Conservation (phyloP, 1,284 basidiomycete genomes). For the Ganoderma sinense region DNA sequence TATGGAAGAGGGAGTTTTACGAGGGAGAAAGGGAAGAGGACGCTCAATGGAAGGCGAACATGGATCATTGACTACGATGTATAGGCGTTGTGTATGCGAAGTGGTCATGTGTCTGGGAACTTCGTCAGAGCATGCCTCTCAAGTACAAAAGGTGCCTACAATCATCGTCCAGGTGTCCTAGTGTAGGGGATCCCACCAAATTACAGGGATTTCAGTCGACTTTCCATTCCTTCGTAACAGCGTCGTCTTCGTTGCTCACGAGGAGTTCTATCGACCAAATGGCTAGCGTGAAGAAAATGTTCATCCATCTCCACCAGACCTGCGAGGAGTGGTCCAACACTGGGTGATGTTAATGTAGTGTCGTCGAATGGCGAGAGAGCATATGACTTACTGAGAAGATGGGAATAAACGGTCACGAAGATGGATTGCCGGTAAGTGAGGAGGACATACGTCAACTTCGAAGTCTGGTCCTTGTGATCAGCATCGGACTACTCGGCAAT, state of each 20-base stretch:
- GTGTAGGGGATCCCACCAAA: neutral
- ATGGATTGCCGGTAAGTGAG: slow-evolving; percentile 83
- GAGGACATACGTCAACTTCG: slow-evolving; percentile 74
- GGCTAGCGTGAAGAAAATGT: slow-evolving; percentile 82
- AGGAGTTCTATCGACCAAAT: slow-evolving; percentile 84
- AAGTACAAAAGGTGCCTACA: neutral
- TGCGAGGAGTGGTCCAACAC: slow-evolving; percentile 86
- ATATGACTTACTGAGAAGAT: slow-evolving; percentile 69
- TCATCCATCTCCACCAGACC: slow-evolving; percentile 90
- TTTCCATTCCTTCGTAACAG: slow-evolving; percentile 77
- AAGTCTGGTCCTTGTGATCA: slow-evolving; percentile 57
- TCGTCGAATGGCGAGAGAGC: neutral
- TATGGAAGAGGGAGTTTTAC: slow-evolving; percentile 93
- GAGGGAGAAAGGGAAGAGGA: slow-evolving; percentile 65
- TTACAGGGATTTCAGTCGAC: slow-evolving; percentile 56
- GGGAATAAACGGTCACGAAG: slow-evolving; percentile 86
- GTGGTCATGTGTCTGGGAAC: slow-evolving; percentile 11
- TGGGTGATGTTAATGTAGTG: slow-evolving; percentile 36
- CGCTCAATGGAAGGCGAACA: slow-evolving; percentile 82
- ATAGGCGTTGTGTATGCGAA: slow-evolving; percentile 5
- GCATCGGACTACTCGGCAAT: slow-evolving; percentile 2
- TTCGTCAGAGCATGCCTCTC: neutral
- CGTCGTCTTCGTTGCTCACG: slow-evolving; percentile 81
- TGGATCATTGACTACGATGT: slow-evolving; percentile 22
- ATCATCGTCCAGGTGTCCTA: slow-evolving; percentile 9